Percentiles rank a stretch among this genome's conserved stretches.
Evolutionary conservation across 108 stramenopile species (phyloP).

Genomic region (Pseudonitzschia pungens): DNA sequence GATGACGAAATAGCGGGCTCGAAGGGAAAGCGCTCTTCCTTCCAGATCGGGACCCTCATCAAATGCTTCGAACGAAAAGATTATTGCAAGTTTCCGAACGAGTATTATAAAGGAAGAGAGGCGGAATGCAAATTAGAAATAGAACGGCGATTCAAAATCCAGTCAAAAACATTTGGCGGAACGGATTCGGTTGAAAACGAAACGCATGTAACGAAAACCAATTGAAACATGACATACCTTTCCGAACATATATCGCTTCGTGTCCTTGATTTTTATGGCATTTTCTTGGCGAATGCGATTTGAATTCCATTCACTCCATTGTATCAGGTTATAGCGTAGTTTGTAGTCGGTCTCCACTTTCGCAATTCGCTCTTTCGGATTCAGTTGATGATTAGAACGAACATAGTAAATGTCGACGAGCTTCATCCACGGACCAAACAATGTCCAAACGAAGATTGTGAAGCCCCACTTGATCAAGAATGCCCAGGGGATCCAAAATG

Average conservation of each 20-base stretch:
- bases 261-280: slow-evolving; percentile 48
- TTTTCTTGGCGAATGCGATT: slow-evolving; percentile 33
- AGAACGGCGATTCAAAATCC: background rate
- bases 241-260: slow-evolving; percentile 67
- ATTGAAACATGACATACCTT: slow-evolving; percentile 12
- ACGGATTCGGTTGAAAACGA: background rate
- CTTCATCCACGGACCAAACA: slow-evolving; percentile 83
- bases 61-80: slow-evolving; percentile 15
- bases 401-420: slow-evolving; percentile 58
- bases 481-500: slow-evolving; percentile 53
- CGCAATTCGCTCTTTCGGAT: slow-evolving; percentile 3
- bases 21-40: slow-evolving; percentile 57
- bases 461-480: slow-evolving; percentile 54
- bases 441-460: slow-evolving; percentile 51
- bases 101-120: too few species aligned
- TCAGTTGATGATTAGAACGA: background rate
- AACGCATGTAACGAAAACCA: background rate
- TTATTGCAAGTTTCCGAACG: background rate
- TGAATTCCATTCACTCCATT: background rate
- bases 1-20: slow-evolving; percentile 46
- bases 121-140: background rate
- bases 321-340: slow-evolving; percentile 6
- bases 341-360: slow-evolving; percentile 16
- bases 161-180: background rate
- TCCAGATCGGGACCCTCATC: slow-evolving; percentile 33